Conservation (phyloP, 345 rosid species). For the Linum trigynum region DNA sequence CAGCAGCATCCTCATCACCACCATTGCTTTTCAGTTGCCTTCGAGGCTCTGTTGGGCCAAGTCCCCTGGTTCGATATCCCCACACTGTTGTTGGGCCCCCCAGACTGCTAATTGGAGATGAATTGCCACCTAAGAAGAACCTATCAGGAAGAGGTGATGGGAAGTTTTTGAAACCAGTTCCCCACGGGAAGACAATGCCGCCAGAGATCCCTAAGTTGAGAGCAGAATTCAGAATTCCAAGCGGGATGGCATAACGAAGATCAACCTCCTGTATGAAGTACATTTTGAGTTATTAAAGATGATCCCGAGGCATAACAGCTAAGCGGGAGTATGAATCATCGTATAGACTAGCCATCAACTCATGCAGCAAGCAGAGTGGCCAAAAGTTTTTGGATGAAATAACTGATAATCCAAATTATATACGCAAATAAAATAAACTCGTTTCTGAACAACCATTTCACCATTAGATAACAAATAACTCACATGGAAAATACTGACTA, state of each 20-base stretch:
- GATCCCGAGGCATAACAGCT: not conserved
- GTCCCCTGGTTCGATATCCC: slow-evolving; percentile 1
- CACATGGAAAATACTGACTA: no score
- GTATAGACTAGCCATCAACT: not conserved
- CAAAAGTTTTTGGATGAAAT: not conserved
- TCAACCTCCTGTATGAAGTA: slow-evolving; percentile 56
- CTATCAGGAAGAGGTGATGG: not conserved
- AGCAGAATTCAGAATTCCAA: not conserved
- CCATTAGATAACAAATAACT: no score
- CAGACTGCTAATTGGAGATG: not conserved
- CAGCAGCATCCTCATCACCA: not conserved
- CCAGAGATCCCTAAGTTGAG: not conserved
- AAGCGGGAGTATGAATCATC: not conserved
- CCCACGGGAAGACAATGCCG: slow-evolving; percentile 3
- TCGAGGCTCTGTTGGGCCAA: slow-evolving; percentile 4
- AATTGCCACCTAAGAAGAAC: slow-evolving; percentile 3
- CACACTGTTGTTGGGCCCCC: slow-evolving; percentile 3
- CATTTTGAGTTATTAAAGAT: not conserved
- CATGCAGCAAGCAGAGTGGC: not conserved
- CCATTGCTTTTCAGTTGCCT: not conserved
- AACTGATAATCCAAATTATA: no score
- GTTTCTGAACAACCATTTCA: no score
- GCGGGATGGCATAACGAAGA: slow-evolving; percentile 54
- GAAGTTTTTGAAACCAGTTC: not conserved
- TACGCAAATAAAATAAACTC: no score